These are phyloP conservation scores for Solanum dulcamara DNA, from an alignment of 257 asterid species.

Conservation along the genomic window DNA sequence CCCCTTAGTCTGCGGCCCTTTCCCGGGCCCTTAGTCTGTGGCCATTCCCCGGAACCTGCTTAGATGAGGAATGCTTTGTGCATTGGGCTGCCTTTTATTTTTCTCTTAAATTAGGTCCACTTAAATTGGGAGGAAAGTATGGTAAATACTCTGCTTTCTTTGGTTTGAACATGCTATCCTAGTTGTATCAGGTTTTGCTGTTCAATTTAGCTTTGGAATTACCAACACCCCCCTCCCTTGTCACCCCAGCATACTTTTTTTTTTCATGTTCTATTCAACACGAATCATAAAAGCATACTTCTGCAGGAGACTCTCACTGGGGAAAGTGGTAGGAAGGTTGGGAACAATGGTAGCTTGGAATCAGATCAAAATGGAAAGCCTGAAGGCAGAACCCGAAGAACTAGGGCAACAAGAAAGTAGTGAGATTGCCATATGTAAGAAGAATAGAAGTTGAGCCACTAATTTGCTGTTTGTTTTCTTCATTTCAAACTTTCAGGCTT, in stretches of 20 bases:
- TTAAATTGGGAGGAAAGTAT: not conserved
- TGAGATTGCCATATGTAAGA: not conserved
- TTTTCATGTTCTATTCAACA: not conserved
- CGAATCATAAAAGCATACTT: not conserved
- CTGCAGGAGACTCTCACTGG: conserved; percentile 26
- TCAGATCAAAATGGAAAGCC: conserved; percentile 13
- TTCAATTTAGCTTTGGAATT: not conserved
- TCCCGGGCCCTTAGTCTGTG: not conserved
- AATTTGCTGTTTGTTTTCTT: not conserved
- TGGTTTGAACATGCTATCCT: not conserved
- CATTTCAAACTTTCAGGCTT: not conserved
- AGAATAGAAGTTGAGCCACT: not conserved
- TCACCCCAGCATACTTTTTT: not conserved
- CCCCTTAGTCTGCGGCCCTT: not conserved
- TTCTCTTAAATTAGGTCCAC: not conserved
- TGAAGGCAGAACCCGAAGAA: not conserved
- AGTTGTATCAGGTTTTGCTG: not conserved
- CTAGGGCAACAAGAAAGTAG: not conserved
- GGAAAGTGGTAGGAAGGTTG: conserved; percentile 8
- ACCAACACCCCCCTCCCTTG: not conserved
- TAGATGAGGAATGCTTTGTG: not conserved
- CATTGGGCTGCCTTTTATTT: not conserved
- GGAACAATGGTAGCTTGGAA: conserved; percentile 15
- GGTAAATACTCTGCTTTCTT: not conserved
- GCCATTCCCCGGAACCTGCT: not conserved